Evolutionary conservation across 2,329 filamentous ascomycete genomes (phyloP).

Genomic region (Atkinsonella hypoxylon): DNA sequence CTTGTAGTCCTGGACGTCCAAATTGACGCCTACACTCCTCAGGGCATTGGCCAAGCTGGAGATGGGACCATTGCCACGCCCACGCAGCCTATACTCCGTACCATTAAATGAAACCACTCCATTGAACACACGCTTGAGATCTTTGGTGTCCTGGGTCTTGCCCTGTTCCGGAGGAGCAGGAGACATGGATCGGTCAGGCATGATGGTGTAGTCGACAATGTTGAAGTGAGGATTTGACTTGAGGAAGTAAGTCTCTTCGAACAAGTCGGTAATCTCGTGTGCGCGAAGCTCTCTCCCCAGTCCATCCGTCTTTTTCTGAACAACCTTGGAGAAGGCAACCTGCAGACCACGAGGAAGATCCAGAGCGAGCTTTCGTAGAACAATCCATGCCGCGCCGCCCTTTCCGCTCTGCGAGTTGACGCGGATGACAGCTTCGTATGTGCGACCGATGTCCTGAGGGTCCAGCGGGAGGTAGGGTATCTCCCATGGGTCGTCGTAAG

Average conservation of each 20-base stretch:
- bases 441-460: conserved; percentile 84
- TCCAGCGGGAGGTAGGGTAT: conserved; percentile 90
- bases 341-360: conserved; percentile 89
- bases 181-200: conserved; percentile 66
- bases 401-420: conserved; percentile 97
- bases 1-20: conserved; percentile 92
- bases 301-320: conserved; percentile 70
- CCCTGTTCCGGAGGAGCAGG: conserved; percentile 56
- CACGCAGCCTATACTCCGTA: conserved; percentile 63
- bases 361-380: conserved; percentile 76
- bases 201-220: conserved; percentile 85
- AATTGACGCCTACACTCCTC: conserved; percentile 63
- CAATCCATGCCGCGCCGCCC: conserved; percentile 88
- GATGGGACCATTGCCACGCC: conserved; percentile 80
- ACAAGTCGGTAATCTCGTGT: conserved; percentile 75
- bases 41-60: conserved; percentile 79
- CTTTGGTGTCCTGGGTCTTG: conserved; percentile 64
- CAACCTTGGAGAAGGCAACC: conserved; percentile 77
- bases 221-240: conserved; percentile 73
- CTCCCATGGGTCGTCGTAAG: conserved; percentile 60
- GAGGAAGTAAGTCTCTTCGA: conserved; percentile 79
- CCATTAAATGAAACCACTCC: conserved; percentile 78
- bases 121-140: conserved; percentile 70
- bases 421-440: conserved; percentile 95
- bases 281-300: conserved; percentile 76